These are phyloP conservation scores for Phyllosticta citriasiana DNA, from an alignment of 2,329 filamentous ascomycete genomes.

Conservation along the genomic window DNA sequence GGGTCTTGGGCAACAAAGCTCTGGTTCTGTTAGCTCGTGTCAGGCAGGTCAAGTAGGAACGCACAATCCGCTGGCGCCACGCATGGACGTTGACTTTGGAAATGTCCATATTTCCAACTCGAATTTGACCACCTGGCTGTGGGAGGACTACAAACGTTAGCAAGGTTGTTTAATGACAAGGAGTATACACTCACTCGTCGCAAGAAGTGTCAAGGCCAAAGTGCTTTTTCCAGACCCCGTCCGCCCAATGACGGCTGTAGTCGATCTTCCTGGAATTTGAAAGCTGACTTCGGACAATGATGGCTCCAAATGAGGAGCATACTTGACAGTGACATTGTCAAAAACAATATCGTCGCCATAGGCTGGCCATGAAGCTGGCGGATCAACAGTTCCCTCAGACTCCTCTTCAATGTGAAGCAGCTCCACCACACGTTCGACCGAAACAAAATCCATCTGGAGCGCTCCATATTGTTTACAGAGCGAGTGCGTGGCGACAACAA, in stretches of 20 bases:
- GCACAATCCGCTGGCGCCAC: constrained; percentile 45
- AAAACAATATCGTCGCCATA: constrained; percentile 57
- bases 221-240: constrained; percentile 75
- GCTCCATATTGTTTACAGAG: constrained; percentile 74
- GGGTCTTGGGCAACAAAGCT: constrained; percentile 60
- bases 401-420: constrained; percentile 72
- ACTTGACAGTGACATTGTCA: constrained; percentile 66
- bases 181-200: constrained; percentile 25
- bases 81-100: constrained; percentile 48
- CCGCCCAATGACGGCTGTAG: constrained; percentile 69
- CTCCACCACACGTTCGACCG: constrained; percentile 77
- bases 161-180: constrained; percentile 10
- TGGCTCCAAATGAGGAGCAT: constrained; percentile 66
- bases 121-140: constrained; percentile 38
- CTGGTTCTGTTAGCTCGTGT: neutral
- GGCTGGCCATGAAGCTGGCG: constrained; percentile 68
- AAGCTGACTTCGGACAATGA: constrained; percentile 61
- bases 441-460: constrained; percentile 86
- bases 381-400: constrained; percentile 52
- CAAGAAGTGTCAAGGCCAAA: constrained; percentile 52
- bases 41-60: neutral
- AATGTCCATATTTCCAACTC: constrained; percentile 52
- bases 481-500: constrained; percentile 57
- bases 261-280: constrained; percentile 65
- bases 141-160: constrained; percentile 33